These are phyloP conservation scores for Paramecium octaurelia DNA, from an alignment of 73 alveolate species.

Conservation along the genomic window DNA sequence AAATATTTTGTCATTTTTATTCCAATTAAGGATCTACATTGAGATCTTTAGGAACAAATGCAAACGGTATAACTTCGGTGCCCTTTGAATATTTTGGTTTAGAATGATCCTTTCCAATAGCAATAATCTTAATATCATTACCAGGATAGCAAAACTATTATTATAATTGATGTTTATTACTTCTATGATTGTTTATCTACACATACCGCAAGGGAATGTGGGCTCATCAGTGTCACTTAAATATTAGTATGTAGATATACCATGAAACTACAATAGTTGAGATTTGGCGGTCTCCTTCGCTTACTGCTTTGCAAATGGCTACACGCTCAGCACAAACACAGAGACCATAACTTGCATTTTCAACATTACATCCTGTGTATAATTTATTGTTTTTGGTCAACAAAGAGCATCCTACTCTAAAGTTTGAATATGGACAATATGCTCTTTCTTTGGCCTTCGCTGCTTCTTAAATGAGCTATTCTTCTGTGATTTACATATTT, in stretches of 20 bases:
- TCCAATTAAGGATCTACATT: neutral
- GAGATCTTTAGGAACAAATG: neutral
- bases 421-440: constrained; percentile 40
- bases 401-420: constrained; percentile 43
- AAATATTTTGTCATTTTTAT: neutral
- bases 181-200: neutral
- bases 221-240: neutral
- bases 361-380: constrained; percentile 44
- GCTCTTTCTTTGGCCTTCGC: constrained; percentile 47
- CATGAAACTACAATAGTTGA: neutral
- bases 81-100: neutral
- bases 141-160: neutral
- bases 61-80: neutral
- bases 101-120: neutral
- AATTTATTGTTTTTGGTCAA: neutral
- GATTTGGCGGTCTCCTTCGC: neutral
- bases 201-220: neutral
- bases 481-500: neutral
- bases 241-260: neutral
- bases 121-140: neutral
- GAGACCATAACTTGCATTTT: constrained; percentile 54
- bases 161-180: neutral
- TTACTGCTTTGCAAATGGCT: neutral
- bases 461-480: neutral
- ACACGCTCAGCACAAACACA: constrained; percentile 40